These are phyloP conservation scores for Malus fusca DNA, from an alignment of 306 rosid genomes.

Conservation along the genomic window DNA sequence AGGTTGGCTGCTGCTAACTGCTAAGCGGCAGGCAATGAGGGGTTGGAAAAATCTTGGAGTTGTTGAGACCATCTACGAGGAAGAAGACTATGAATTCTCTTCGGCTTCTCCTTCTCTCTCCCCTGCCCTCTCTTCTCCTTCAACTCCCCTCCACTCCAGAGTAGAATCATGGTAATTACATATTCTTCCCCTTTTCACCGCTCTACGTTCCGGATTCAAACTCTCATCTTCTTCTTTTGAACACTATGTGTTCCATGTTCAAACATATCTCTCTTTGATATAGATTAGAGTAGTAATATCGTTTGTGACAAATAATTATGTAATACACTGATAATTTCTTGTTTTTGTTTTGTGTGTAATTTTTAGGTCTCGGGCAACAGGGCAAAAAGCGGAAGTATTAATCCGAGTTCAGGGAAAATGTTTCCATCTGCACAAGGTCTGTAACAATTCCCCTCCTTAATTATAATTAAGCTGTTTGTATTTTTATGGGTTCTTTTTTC, in stretches of 20 bases:
- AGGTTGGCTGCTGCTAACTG: background rate
- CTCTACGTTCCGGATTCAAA: no score
- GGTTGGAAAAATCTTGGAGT: conserved; percentile 46
- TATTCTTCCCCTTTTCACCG: background rate
- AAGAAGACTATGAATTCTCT: conserved; percentile 50
- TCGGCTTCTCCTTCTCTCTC: conserved; percentile 65
- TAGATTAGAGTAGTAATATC: no score
- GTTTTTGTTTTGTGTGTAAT: background rate
- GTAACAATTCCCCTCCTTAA: background rate
- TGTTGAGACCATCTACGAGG: conserved; percentile 80
- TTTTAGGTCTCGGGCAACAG: conserved; percentile 42
- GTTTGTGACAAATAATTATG: no score
- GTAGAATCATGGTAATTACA: conserved; percentile 48
- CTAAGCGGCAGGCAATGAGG: conserved; percentile 15
- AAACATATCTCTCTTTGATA: no score
- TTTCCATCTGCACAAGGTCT: conserved; percentile 78
- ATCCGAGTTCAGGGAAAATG: conserved; percentile 60
- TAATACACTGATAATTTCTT: background rate
- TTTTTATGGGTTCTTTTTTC: background rate
- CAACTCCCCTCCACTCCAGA: conserved; percentile 49
- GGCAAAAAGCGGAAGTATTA: conserved; percentile 44
- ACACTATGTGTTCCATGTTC: no score
- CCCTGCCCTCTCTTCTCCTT: conserved; percentile 45
- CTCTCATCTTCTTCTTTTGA: no score
- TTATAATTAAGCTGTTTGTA: background rate